Conservation (phyloP, 2,329 filamentous ascomycete species). For the Fusarium concolor region DNA sequence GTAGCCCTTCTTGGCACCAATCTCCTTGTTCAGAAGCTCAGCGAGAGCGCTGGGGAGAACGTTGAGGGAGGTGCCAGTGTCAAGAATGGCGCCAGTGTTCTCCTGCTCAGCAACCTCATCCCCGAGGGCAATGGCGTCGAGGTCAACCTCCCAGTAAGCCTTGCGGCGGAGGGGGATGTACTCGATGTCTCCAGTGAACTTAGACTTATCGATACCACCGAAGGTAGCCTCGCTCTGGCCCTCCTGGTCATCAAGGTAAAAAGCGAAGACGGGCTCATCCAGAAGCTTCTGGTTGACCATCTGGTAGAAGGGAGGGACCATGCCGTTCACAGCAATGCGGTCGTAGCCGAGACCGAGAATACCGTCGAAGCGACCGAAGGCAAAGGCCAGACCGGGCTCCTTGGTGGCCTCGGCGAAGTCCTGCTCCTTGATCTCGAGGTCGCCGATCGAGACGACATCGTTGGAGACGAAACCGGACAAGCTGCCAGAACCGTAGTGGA, state of each 20-base stretch:
- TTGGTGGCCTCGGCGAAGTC: conserved; percentile 96
- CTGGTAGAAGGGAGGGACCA: conserved; percentile 95
- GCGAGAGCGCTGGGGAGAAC: conserved; percentile 91
- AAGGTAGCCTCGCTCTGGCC: conserved; percentile 89
- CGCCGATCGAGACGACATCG: conserved; percentile 87
- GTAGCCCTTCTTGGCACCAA: conserved; percentile 97
- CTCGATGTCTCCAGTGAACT: conserved; percentile 86
- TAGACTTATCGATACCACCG: conserved; percentile 85
- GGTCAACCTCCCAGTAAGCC: conserved; percentile 99
- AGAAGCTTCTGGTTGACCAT: conserved; percentile 91
- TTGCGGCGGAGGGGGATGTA: conserved; percentile 96
- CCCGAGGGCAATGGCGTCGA: conserved; percentile 91
- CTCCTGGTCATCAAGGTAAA: conserved; percentile 85
- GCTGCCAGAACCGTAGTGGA: conserved; percentile 94
- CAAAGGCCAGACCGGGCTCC: conserved; percentile 96
- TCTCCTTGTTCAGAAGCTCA: conserved; percentile 96
- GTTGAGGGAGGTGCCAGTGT: conserved; percentile 98
- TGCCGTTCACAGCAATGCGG: conserved; percentile 95
- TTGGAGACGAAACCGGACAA: conserved; percentile 94
- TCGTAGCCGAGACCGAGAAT: conserved; percentile 96
- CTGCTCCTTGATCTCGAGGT: conserved; percentile 87
- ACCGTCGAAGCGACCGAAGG: conserved; percentile 96
- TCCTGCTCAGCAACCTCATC: conserved; percentile 89
- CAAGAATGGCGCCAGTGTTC: conserved; percentile 94
- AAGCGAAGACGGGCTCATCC: conserved; percentile 93